A percentile compares a stretch with the other conserved stretches of the same genome.
These are phyloP conservation scores for Daldinia sp. DNA, from an alignment of 2,329 filamentous ascomycete species.

Conservation along the genomic window DNA sequence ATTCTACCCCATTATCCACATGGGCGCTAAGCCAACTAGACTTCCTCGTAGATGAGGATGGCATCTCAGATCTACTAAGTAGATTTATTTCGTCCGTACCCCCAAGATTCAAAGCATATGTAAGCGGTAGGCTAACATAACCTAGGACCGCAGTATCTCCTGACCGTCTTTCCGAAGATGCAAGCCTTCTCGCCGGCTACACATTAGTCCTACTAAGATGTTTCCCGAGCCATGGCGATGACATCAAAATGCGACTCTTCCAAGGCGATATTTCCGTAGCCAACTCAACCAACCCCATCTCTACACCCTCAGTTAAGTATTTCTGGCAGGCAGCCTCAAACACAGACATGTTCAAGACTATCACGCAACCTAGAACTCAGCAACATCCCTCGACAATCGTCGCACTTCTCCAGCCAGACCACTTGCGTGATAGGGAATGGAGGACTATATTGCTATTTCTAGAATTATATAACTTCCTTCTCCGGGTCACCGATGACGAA, in stretches of 20 bases:
- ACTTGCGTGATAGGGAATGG: constrained; percentile 77
- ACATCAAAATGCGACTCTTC: constrained; percentile 95
- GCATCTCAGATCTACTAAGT: constrained; percentile 73
- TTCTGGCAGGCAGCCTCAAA: constrained; percentile 77
- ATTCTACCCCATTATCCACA: constrained; percentile 55
- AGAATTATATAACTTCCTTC: constrained; percentile 91
- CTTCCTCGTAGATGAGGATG: constrained; percentile 79
- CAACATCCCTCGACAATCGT: constrained; percentile 46
- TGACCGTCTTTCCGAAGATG: constrained; percentile 64
- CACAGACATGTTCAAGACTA: constrained; percentile 57
- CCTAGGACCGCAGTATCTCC: constrained; percentile 50
- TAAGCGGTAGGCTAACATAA: constrained; percentile 45
- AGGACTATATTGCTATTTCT: constrained; percentile 89
- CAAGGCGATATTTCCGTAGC: constrained; percentile 71
- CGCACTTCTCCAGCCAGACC: constrained; percentile 48
- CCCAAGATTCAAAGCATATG: constrained; percentile 40
- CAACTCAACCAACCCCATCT: constrained; percentile 53
- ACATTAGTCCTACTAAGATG: constrained; percentile 86
- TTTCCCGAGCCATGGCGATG: constrained; percentile 84
- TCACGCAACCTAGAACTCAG: constrained; percentile 50
- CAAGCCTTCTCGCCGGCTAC: constrained; percentile 84
- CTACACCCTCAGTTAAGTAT: constrained; percentile 79
- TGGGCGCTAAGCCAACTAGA: constrained; percentile 76
- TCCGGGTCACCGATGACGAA: constrained; percentile 95
- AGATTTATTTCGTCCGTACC: constrained; percentile 56